These are phyloP conservation scores for Rutstroemia sp. DNA, from an alignment of 2,329 filamentous ascomycete species.

Conservation along the genomic window DNA sequence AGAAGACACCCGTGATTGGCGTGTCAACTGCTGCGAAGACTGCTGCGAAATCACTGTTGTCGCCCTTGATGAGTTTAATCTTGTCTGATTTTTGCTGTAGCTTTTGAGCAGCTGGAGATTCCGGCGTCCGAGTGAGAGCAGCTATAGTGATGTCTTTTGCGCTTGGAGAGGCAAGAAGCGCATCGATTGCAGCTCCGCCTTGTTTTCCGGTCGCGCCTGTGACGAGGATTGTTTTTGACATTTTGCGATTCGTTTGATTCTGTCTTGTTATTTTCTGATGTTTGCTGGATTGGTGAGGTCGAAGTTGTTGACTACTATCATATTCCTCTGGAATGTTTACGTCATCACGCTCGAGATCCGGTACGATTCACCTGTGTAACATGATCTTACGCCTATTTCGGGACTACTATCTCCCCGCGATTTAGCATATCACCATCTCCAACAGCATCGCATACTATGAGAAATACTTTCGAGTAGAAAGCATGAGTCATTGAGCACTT, in stretches of 20 bases:
- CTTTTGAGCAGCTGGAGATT: conserved; percentile 39
- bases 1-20: conserved; percentile 53
- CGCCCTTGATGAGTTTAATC: conserved; percentile 48
- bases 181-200: conserved; percentile 37
- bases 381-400: background rate
- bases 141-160: conserved; percentile 39
- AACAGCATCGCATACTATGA: too few relatives aligned
- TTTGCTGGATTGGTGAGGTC: background rate
- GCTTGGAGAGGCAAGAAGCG: conserved; percentile 30
- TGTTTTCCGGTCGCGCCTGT: conserved; percentile 43
- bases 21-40: conserved; percentile 37
- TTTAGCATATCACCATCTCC: too few relatives aligned
- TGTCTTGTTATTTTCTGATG: background rate
- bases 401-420: too few relatives aligned
- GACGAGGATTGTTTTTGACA: conserved; percentile 29
- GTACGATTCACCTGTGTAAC: background rate
- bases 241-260: background rate
- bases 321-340: background rate
- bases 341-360: background rate
- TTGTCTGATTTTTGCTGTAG: conserved; percentile 37
- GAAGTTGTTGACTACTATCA: background rate
- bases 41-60: conserved; percentile 42
- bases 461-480: too few relatives aligned
- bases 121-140: conserved; percentile 49
- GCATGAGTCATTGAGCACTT: too few relatives aligned